Base-by-base conservation (phyloP, 2,329 filamentous ascomycete species). In the Fusarium temperatum region DNA sequence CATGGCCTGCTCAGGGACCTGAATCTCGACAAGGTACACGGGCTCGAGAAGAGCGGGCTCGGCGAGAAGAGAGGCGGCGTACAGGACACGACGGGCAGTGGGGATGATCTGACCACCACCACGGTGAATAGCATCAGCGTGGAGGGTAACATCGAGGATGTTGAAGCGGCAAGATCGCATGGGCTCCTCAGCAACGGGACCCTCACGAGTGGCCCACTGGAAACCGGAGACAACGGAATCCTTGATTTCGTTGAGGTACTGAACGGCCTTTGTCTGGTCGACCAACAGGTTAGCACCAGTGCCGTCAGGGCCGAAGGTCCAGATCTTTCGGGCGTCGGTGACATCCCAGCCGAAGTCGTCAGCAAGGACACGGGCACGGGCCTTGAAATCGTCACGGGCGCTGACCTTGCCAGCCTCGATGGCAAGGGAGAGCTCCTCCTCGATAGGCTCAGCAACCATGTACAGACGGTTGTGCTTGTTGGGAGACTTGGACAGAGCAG, bases 381-480 rank as follows among this genome's bases (percentile, higher is more conserved):
- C 89, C 93, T 99, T 99, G 93, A 98, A 94, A 89, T 99, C 96
- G 85, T 99, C 96, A 90, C 96, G 94, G 78, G 96, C 94, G 82
- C 87, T 89, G 85, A 99, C 95, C 90, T 95, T 96, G 89, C 96
- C 96, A 63, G 83, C 78, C 89, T 99, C 96, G 77, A 99, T 99
- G 82, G 93, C 94, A 82, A 91, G 90, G 80, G 94, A 89, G 71
- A 99, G 92, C 80, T 98, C 96, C 90, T 99, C 96, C 51, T 91
- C 91, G 64, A 99, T 89, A 80, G 96, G 96, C 87, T 95, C 88
- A 77, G 96, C 96, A 85, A 90, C 91, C 87, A 99, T 92, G 90
- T 98, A 99, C 72, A 99, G 90, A 95, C 96, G 96, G 91, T 99
- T 99, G 93, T 99, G 96, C 94, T 99, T 99, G 94, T 99, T 99